Conservation (phyloP, 1,284 basidiomycete species). For the Heliocybe sulcata region DNA sequence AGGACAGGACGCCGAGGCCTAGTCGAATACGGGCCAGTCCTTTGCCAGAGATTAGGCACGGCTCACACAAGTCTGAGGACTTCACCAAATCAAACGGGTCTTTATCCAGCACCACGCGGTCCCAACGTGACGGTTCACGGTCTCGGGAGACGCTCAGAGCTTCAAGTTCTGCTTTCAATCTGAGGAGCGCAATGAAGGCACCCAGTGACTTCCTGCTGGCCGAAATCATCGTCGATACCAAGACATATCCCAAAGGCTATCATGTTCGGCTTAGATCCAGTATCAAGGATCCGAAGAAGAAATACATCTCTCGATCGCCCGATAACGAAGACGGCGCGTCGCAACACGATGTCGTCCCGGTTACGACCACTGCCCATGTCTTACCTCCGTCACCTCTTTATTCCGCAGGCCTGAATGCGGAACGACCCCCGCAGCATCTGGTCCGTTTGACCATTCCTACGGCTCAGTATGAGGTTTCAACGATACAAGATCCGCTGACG, state of each 20-base stretch:
- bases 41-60: not conserved
- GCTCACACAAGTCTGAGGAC: not conserved
- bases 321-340: not conserved
- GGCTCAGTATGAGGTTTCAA: conserved; percentile 67
- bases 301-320: conserved; percentile 14
- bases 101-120: not conserved
- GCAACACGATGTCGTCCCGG: conserved; percentile 31
- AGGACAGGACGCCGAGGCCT: conserved; percentile 12
- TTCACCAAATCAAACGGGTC: not conserved
- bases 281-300: conserved; percentile 28
- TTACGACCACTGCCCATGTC: conserved; percentile 51
- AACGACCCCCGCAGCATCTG: conserved; percentile 63
- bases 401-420: conserved; percentile 58
- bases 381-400: conserved; percentile 76
- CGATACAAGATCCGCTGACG: conserved; percentile 75
- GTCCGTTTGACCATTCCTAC: conserved; percentile 77
- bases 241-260: conserved; percentile 68
- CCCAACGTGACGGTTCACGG: not conserved
- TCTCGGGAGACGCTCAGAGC: conserved; percentile 26
- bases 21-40: not conserved
- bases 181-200: conserved; percentile 49
- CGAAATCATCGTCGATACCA: conserved; percentile 72
- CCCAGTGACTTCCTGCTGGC: conserved; percentile 57
- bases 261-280: conserved; percentile 43
- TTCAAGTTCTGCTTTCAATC: conserved; percentile 46